Evolutionary conservation across 805 yeast genomes (phyloP), one percentile per base, ranked within the genome.

Genomic region (Zygosaccharomyces kombuchaensis): DNA sequence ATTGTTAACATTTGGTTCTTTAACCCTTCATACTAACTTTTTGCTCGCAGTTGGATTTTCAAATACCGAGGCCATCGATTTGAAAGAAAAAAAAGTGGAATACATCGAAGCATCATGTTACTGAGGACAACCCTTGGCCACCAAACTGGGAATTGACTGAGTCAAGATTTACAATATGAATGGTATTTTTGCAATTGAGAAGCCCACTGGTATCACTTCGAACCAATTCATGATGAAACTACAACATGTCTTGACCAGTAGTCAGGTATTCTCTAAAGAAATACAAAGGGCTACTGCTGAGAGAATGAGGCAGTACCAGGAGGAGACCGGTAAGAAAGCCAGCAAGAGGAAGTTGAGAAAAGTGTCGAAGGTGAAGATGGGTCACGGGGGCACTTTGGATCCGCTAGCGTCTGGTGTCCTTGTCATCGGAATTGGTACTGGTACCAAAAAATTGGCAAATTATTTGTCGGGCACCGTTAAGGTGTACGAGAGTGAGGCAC

Each of bases 351-450:
- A 77, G 47, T 70, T 76, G 23, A 68, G 74, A 19, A 72, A 72
- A 26, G 69, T 77, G 3, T 55, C 68, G 5, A 82, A 81, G 56
- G 81, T 90, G 27, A 93, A 93, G 59, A 84, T 91, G 73, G 99
- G 99, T 1, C 99, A 93, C 65, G 99, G 99, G 14, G 99, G 99
- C 8, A 93, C 99, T 0, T 71, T 93, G 31, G 99, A 93, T 59
- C 97, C 98, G 0, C 67, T 87, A 35, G 99, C 99, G 0, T 81
- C 89, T n/a, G 99, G 99, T 9, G 90, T 91, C 1, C 65, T 87
- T 34, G 91, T 95, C 1, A 74, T 93, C 45, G 99, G 99, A 4
- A 78, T 93, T n/a, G 96, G 96, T 5, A 51, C 73, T 1, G 99
- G 99, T 2, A 93, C 99, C 2, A 95, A 91, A 63, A 71, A 77